Percentiles rank a stretch among this genome's conserved stretches.
Evolutionary conservation across 192 early-diverging fungal genomes (phyloP).

Genomic region (Coemansia sp.): DNA sequence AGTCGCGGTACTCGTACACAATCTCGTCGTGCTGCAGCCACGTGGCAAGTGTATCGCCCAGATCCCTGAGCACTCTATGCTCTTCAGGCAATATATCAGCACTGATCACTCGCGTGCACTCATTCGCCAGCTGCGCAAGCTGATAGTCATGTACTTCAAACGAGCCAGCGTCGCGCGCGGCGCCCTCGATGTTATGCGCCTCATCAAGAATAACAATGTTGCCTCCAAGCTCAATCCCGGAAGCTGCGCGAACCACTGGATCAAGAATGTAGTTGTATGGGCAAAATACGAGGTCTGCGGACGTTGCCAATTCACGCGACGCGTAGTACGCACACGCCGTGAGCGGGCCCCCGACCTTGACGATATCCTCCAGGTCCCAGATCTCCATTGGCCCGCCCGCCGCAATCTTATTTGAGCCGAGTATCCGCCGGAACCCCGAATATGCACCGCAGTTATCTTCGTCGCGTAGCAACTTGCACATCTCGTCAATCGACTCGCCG

Average conservation of each 20-base stretch:
- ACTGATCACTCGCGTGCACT: constrained; percentile 35
- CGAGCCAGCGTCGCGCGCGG: constrained; percentile 54
- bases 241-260: constrained; percentile 52
- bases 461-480: constrained; percentile 32
- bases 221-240: constrained; percentile 51
- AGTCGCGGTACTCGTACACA: constrained; percentile 35
- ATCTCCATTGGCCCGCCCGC: constrained; percentile 31
- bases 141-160: constrained; percentile 49
- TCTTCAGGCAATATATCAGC: background rate
- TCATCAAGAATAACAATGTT: constrained; percentile 63
- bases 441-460: constrained; percentile 16
- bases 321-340: constrained; percentile 61
- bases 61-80: background rate
- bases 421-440: background rate
- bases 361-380: constrained; percentile 64
- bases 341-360: constrained; percentile 27
- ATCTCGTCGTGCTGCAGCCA: constrained; percentile 23
- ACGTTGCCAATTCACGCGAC: constrained; percentile 36
- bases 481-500: constrained; percentile 30
- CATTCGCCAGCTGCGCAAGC: constrained; percentile 20
- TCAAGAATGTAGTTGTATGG: constrained; percentile 69
- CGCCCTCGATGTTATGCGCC: constrained; percentile 65
- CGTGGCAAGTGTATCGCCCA: constrained; percentile 13
- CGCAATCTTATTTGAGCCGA: constrained; percentile 3
- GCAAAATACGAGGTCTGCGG: constrained; percentile 60